Percentiles rank a stretch among this genome's conserved stretches.
phyloP scores from a whole-genome alignment of 805 yeast genomes.

The Candida ponderosae region DNA sequence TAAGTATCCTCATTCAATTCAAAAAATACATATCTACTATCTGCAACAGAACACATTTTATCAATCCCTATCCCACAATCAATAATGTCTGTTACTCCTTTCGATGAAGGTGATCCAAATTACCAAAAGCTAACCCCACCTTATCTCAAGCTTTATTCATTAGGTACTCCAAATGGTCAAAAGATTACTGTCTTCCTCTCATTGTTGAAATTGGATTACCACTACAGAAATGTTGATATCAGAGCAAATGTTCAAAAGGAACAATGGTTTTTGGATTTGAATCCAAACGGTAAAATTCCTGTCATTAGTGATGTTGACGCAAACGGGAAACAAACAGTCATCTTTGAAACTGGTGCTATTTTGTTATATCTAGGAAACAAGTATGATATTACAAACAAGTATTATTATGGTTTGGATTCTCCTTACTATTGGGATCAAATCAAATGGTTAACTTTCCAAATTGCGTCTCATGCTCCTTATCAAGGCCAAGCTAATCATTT shows the following conservation, averaged over 20 bases:
- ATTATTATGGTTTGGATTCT: conserved; percentile 26
- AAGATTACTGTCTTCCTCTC: conserved; percentile 29
- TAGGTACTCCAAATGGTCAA: conserved; percentile 34
- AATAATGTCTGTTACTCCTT: conserved; percentile 5
- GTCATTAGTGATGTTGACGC: conserved; percentile 32
- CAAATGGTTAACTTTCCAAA: conserved; percentile 49
- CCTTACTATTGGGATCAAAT: conserved; percentile 41
- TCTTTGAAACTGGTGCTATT: conserved; percentile 59
- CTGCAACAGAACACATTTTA: no score
- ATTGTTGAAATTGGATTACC: conserved; percentile 24
- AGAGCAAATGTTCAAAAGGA: conserved; percentile 39
- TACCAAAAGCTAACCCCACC: conserved; percentile 27
- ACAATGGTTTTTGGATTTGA: conserved; percentile 46
- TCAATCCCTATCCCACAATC: no score
- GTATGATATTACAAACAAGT: conserved; percentile 47
- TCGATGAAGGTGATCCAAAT: conserved; percentile 25
- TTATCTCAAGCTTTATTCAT: conserved; percentile 36
- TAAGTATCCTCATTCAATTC: no score
- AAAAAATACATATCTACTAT: no score
- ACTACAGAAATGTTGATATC: conserved; percentile 33
- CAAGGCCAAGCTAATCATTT: conserved; percentile 56
- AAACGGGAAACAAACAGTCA: conserved; percentile 32
- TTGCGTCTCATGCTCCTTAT: conserved; percentile 55
- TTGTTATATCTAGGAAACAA: conserved; percentile 50
- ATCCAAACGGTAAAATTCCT: conserved; percentile 62